Base-by-base conservation (phyloP, 2,329 filamentous ascomycete genomes). In the Penicillium sp. region DNA sequence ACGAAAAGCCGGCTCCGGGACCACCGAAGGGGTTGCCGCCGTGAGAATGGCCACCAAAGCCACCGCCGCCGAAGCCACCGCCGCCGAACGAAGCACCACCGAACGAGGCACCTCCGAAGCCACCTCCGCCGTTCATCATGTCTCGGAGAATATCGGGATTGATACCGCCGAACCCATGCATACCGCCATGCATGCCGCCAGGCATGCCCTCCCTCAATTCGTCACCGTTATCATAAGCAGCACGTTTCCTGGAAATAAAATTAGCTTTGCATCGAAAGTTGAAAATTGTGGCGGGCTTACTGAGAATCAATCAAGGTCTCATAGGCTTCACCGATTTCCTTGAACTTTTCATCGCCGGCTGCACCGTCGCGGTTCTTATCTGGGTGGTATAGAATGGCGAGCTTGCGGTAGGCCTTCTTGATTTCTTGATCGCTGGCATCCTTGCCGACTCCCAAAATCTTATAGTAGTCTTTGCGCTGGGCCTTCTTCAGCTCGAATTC, bases 401-500 rank as follows among this genome's bases (percentile, higher is more conserved):
- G 79, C 72, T 93, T 95, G 58, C 91, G 83, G 75, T 98, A 98
- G 2, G 91, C 93, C 75, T 90, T 91, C 79, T 97, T 98, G 75
- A 98, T 93, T 48, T 93, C 82, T 50, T 77, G 77, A 21, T 95
- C 88, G 35, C 80, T 80, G 33, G 89, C 89, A 54, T 90, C 85
- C 77, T 96, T 97, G 51, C 85, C 76, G 8, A 98, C 75, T 6
- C 84, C 87, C 46, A 98, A 81, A 58, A 97, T 95, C 80, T 96
- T 96, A 77, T 98, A 98, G 74, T 95, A 97, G 66, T 98, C 93
- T 72, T 98, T 98, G 54, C 93, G 80, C 72, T 91, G 86, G 69
- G 86, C 87, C 83, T 97, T 97, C 83, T 98, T 98, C 56, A 97
- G 75, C 73, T 98, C 93, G 24, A 96, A 75, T 73, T 98, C 91